Evolutionary conservation across 768 basidiomycete species (phyloP).

Genomic region (Coprinopsis marcescibilis): DNA sequence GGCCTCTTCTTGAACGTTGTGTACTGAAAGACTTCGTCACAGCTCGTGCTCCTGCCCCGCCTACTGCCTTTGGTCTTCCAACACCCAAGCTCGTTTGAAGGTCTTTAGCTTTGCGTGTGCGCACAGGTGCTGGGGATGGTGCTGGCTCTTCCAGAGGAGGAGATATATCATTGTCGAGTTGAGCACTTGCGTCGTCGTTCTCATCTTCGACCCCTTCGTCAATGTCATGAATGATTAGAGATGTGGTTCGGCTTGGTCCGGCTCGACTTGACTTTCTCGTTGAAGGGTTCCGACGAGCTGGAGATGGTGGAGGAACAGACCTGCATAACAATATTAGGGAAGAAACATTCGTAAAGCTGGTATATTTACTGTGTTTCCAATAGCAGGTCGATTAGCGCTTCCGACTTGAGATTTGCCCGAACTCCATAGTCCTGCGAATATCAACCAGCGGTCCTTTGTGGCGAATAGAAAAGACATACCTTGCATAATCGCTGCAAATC

Average conservation of each 20-base stretch:
- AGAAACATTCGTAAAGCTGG: background rate
- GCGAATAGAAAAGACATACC: constrained; percentile 27
- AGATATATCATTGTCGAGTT: too few species aligned
- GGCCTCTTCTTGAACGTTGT: constrained; percentile 45
- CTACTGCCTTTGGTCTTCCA: constrained; percentile 60
- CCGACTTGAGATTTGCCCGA: constrained; percentile 78
- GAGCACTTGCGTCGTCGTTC: constrained; percentile 17
- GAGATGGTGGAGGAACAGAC: constrained; percentile 25
- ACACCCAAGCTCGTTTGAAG: constrained; percentile 66
- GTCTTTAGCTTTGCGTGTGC: constrained; percentile 68
- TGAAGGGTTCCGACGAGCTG: constrained; percentile 29
- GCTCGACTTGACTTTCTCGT: constrained; percentile 30
- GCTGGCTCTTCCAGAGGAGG: constrained; percentile 16
- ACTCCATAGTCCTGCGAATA: constrained; percentile 64
- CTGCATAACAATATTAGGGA: constrained; percentile 14
- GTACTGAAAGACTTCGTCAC: constrained; percentile 54
- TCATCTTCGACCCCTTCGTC: constrained; percentile 42
- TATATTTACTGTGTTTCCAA: constrained; percentile 44
- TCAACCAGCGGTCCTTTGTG: constrained; percentile 12
- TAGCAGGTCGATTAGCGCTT: constrained; percentile 70
- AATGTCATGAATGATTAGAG: constrained; percentile 44
- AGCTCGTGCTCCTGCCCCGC: constrained; percentile 60
- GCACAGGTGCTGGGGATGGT: constrained; percentile 22
- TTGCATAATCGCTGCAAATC: constrained; percentile 68
- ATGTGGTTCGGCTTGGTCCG: constrained; percentile 36